A percentile compares a stretch with the other conserved stretches of the same genome.
phyloP scores from a whole-genome alignment of 2,329 filamentous ascomycete genomes.

The Cordyceps fumosorosea region DNA sequence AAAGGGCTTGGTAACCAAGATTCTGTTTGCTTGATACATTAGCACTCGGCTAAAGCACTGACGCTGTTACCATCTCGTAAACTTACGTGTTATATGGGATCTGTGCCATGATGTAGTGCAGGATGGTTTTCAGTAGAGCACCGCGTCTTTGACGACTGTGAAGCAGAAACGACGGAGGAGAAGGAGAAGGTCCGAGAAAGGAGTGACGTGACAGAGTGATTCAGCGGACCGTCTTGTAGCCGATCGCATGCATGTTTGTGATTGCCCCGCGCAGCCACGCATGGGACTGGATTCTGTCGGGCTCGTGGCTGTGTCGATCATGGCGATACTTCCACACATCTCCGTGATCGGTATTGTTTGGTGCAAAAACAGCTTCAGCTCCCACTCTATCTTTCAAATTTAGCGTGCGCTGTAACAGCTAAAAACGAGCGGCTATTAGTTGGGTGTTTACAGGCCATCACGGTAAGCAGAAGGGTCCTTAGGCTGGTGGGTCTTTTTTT shows the following conservation, averaged over 20 bases:
- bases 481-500: too few species aligned
- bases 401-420: too few species aligned
- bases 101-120: not conserved
- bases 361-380: too few species aligned
- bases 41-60: not conserved
- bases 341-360: too few species aligned
- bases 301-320: too few species aligned
- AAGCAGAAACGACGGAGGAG: not conserved
- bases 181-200: not conserved
- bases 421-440: too few species aligned
- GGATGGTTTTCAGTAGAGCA: not conserved
- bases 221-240: not conserved
- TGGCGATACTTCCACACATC: too few species aligned
- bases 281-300: not conserved
- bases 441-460: too few species aligned
- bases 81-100: not conserved
- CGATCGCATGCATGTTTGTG: not conserved
- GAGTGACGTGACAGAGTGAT: not conserved
- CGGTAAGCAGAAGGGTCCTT: too few species aligned
- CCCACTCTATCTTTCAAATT: too few species aligned
- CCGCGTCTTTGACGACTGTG: not conserved
- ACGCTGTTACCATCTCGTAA: not conserved
- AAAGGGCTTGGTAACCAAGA: constrained; percentile 6
- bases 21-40: not conserved
- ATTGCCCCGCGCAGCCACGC: not conserved